These are phyloP conservation scores for Bremia lactucae DNA, from an alignment of 352 stramenopile species.

Conservation along the genomic window DNA sequence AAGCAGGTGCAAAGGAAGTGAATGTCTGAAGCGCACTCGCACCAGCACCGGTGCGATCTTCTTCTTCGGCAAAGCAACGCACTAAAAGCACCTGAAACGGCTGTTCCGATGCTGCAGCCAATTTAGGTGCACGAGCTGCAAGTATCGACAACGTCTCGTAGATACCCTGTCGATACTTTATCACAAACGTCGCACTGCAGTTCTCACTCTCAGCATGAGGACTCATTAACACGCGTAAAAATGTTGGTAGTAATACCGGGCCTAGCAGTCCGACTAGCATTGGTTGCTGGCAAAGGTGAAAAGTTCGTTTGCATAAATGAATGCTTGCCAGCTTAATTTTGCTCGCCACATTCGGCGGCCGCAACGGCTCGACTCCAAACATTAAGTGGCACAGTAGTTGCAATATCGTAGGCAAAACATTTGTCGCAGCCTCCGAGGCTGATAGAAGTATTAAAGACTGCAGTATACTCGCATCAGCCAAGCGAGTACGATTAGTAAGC, in stretches of 20 bases:
- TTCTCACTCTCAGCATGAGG: constrained; percentile 42
- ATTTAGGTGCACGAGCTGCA: constrained; percentile 20
- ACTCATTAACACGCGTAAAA: constrained; percentile 55
- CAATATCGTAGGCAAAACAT: constrained; percentile 49
- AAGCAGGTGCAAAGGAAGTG: constrained; percentile 35
- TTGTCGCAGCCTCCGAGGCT: constrained; percentile 39
- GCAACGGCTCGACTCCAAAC: constrained; percentile 42
- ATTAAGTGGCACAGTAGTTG: constrained; percentile 70
- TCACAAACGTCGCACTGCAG: constrained; percentile 28
- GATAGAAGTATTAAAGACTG: constrained; percentile 37
- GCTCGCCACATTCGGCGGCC: constrained; percentile 38
- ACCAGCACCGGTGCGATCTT: constrained; percentile 29
- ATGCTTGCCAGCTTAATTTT: constrained; percentile 58
- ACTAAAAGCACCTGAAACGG: constrained; percentile 69
- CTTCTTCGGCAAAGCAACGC: constrained; percentile 47
- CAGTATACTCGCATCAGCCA: constrained; percentile 51
- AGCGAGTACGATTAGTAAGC: constrained; percentile 36
- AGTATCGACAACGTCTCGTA: constrained; percentile 52
- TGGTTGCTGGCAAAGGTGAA: constrained; percentile 32
- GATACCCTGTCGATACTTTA: constrained; percentile 48
- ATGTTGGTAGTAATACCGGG: constrained; percentile 55
- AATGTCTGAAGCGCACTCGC: constrained; percentile 60
- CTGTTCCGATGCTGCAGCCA: constrained; percentile 45
- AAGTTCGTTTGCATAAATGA: constrained; percentile 45
- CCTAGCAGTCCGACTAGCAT: constrained; percentile 44